These are phyloP conservation scores for Lentinula sp. DNA, from an alignment of 768 basidiomycete genomes.

Conservation along the genomic window DNA sequence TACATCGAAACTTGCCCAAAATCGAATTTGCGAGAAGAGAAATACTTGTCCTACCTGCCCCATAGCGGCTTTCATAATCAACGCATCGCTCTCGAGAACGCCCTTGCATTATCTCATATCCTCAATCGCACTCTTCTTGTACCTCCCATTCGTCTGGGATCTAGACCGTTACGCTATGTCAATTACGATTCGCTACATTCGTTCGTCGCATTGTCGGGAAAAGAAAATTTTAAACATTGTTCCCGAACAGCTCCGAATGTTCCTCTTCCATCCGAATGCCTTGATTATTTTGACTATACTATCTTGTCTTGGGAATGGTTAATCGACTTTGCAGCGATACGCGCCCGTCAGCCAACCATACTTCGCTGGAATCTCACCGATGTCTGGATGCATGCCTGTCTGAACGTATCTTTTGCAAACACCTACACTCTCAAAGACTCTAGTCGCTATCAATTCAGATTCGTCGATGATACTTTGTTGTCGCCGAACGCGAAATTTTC, in stretches of 20 bases:
- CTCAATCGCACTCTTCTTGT: slow-evolving; percentile 76
- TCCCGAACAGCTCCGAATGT: slow-evolving; percentile 25
- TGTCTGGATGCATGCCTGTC: slow-evolving; percentile 36
- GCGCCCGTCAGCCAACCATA: slow-evolving; percentile 33
- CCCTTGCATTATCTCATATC: slow-evolving; percentile 60
- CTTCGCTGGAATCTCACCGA: slow-evolving; percentile 46
- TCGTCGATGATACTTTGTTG: slow-evolving; percentile 37
- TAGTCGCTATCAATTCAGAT: slow-evolving; percentile 57
- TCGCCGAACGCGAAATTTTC: slow-evolving; percentile 30
- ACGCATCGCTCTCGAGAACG: slow-evolving; percentile 83
- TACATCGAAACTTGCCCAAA: slow-evolving; percentile 7
- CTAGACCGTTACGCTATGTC: slow-evolving; percentile 53
- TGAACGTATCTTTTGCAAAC: slow-evolving; percentile 33
- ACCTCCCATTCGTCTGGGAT: slow-evolving; percentile 68
- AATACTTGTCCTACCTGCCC: slow-evolving; percentile 70
- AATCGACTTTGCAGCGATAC: slow-evolving; percentile 43
- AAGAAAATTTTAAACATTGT: slow-evolving; percentile 50
- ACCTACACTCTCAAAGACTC: slow-evolving; percentile 46
- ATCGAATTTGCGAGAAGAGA: slow-evolving; percentile 21
- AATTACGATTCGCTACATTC: slow-evolving; percentile 43
- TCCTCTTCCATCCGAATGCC: slow-evolving; percentile 48
- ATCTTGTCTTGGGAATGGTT: slow-evolving; percentile 67
- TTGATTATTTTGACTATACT: slow-evolving; percentile 55
- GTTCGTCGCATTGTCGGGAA: slow-evolving; percentile 41
- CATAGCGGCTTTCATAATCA: slow-evolving; percentile 87